Evolutionary conservation across 192 early-diverging fungal genomes (phyloP), one percentile per base, ranked within the genome.

Genomic region (Coemansia sp.): DNA sequence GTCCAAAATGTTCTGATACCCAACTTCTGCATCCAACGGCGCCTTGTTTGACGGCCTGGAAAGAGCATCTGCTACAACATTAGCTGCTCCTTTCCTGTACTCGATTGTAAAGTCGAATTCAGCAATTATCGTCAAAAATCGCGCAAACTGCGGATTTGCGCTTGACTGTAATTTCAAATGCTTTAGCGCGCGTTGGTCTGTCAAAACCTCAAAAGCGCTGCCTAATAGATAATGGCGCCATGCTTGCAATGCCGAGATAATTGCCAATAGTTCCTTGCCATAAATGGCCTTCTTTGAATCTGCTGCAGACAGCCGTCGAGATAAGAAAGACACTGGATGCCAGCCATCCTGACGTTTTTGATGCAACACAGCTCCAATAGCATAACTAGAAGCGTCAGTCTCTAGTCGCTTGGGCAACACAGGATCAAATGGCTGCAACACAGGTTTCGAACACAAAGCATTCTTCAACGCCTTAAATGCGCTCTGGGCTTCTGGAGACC

Each of bases 331-430:
- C 8, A 72, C 58, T 21, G 70, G 70, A 15, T 32, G 63, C 0
- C 29, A 27, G 22, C 51, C 5, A n/a, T 35, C 38, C 3, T 27
- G 2, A 5, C 6, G 15, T 17, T 52, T 41, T 0, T 27, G 62
- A 10, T 73, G 70, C 5, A 55, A 45, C 22, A 73, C 60, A 6
- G 54, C 64, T 2, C 70, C 70, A 1, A 62, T 23, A 21, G 70
- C 70, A 39, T n/a, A 32, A 38, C 49, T 35, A 0, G 54, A 62
- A 1, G 70, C 70, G 17, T 66, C 70, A 27, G 68, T 52, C 9
- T 52, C 50, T n/a, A 43, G 70, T 65, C 5, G 3, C 14, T 24
- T 60, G 32, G 1, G 59, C 48, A 0, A 56, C 54, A 7, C 66
- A 64, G 56, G 68, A 24, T 70, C 62, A 52, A 70, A 70, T 1